phyloP scores from a whole-genome alignment of 2,329 filamentous ascomycete species.

The Juglanconis oblonga region DNA sequence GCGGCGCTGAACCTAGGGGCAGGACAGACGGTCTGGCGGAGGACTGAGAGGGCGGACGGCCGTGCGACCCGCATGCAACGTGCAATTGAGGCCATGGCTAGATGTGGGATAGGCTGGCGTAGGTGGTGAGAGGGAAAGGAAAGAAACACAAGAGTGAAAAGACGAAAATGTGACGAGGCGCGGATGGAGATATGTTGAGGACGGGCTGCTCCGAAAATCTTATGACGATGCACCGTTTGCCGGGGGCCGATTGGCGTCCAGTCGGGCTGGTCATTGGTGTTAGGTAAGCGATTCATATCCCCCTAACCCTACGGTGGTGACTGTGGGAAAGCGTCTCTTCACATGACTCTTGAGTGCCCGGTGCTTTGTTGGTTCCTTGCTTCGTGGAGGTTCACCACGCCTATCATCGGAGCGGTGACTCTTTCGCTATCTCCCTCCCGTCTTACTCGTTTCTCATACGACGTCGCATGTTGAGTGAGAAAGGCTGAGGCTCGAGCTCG shows the following conservation, averaged over 20 bases:
- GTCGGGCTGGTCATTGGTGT: constrained; percentile 6
- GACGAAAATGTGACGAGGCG: background rate
- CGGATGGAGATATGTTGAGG: constrained; percentile 12
- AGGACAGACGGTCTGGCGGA: constrained; percentile 31
- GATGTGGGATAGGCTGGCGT: background rate
- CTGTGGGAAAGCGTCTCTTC: background rate
- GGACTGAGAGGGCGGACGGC: constrained; percentile 39
- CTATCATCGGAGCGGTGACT: background rate
- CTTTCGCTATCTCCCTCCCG: background rate
- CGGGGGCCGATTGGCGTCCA: constrained; percentile 4
- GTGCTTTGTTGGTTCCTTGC: background rate
- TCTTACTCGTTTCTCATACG: background rate
- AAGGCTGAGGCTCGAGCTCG: background rate
- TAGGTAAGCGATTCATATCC: constrained; percentile 8
- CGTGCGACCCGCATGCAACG: constrained; percentile 51
- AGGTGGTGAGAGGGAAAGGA: background rate
- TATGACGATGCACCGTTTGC: constrained; percentile 7
- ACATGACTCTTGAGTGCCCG: background rate
- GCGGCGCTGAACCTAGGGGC: constrained; percentile 35
- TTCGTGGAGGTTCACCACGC: background rate
- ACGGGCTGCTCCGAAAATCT: background rate
- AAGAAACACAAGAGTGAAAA: background rate
- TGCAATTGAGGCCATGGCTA: constrained; percentile 60
- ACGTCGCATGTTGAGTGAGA: background rate
- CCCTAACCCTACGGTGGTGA: constrained; percentile 7